These are phyloP conservation scores for Gossypium schwendimanii DNA, from an alignment of 441 rosid species.

Conservation along the genomic window DNA sequence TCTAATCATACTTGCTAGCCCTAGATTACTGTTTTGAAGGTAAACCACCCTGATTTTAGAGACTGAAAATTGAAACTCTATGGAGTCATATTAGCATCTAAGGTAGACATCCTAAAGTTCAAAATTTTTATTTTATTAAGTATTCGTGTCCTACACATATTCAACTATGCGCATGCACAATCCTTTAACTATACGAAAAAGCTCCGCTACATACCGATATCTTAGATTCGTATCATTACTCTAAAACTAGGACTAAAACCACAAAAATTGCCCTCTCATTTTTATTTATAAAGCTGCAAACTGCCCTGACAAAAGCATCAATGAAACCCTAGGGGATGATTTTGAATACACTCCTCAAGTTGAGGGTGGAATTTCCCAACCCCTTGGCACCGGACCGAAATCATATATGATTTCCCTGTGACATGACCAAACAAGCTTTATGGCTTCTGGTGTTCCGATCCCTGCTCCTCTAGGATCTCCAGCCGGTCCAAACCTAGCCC, in stretches of 20 bases:
- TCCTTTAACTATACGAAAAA: too few relatives aligned
- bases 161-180: not conserved
- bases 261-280: not conserved
- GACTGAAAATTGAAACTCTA: too few relatives aligned
- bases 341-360: constrained; percentile 32
- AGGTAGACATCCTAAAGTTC: too few relatives aligned
- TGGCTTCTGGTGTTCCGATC: constrained; percentile 95
- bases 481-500: constrained; percentile 86
- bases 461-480: constrained; percentile 99
- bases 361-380: constrained; percentile 78
- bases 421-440: constrained; percentile 97
- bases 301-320: not conserved
- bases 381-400: constrained; percentile 62
- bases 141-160: not conserved
- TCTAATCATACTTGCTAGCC: too few relatives aligned
- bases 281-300: constrained; percentile 4
- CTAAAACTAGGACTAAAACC: not conserved
- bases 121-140: too few relatives aligned
- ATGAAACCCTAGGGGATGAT: not conserved
- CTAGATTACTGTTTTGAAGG: too few relatives aligned
- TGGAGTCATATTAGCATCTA: too few relatives aligned
- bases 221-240: not conserved
- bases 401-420: constrained; percentile 92
- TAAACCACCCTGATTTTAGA: too few relatives aligned
- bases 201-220: not conserved